Evolutionary conservation across 768 basidiomycete species (phyloP), one percentile per base, ranked within the genome.

Genomic region (Lactarius indigo): DNA sequence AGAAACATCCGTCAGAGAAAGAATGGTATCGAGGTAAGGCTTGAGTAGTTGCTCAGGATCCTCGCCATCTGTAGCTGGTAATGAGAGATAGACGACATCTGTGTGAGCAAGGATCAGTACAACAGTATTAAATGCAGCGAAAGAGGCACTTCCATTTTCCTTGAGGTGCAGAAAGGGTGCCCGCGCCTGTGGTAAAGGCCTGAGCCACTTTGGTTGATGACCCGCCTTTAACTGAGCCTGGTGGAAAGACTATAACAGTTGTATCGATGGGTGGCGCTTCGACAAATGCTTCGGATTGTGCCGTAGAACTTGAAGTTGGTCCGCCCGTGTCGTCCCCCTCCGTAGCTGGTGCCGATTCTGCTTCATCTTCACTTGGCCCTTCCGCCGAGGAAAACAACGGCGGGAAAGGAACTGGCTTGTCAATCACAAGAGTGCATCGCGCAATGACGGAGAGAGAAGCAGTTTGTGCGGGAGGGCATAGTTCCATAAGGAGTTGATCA

Each of bases 211-310:
- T 78, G 5, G 75, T 75, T 2, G 80, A 78, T 26, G 87, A 87
- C 31, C 80, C 84, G 47, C 68, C 74, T 1, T 74, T 61, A 9
- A 91, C 72, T 0, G 86, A 83, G 1, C 78, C 79, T 1, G 93
- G 94, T 0, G 93, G 90, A 69, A 94, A 92, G 5, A 94, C 81
- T 6, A 94, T 73, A 17, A 94, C 74, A 2, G 82, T 84, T 18
- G 90, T 88, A 73, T 94, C 92, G 15, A 84, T 70, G 17, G 75
- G 63, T 17, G 64, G 13, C 17, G 23, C 57, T 17, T 61, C 64
- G 0, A 52, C 41, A 28, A 57, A 44, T 52, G 26, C 20, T 47
- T 64, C 63, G 20, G 61, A 17, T 17, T 3, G 37, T 23, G 54
- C 26, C 6, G 55, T 37, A 61, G 55, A 42, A 52, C 52, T 47